Evolutionary conservation across 108 stramenopile species (phyloP).

Genomic region (Nitzschia palea): DNA sequence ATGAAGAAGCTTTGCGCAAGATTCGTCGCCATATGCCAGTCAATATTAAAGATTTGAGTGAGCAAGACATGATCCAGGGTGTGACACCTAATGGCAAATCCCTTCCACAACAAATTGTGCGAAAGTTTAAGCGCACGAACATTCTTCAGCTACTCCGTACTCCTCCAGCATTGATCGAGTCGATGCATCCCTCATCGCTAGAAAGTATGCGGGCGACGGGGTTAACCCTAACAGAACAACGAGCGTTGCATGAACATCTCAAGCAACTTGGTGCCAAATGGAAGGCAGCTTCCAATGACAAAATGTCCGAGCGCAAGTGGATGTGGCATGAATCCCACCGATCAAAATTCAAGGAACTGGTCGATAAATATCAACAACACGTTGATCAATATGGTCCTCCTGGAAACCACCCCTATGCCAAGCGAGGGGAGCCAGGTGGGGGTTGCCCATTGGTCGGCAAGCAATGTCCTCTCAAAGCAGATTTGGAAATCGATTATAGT

Average conservation of each 20-base stretch:
- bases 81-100: constrained; percentile 36
- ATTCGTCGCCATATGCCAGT: constrained; percentile 51
- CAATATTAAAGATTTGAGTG: constrained; percentile 35
- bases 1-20: constrained; percentile 29
- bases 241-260: constrained; percentile 45
- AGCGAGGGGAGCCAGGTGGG: constrained; percentile 20
- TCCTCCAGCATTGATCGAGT: constrained; percentile 31
- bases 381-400: constrained; percentile 42
- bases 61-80: constrained; percentile 8
- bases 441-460: constrained; percentile 42
- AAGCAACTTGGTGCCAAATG: constrained; percentile 26
- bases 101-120: constrained; percentile 34
- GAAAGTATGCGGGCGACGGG: constrained; percentile 44
- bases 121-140: constrained; percentile 51
- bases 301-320: constrained; percentile 46
- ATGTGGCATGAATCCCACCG: constrained; percentile 38
- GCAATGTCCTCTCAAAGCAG: constrained; percentile 44
- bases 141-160: constrained; percentile 34
- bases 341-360: constrained; percentile 35
- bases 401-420: constrained; percentile 32
- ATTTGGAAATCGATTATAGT: constrained; percentile 30
- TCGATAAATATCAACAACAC: constrained; percentile 32
- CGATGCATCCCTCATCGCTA: constrained; percentile 45
- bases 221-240: constrained; percentile 42
- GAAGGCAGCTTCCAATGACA: constrained; percentile 30